Conservation (phyloP, 1,139 yeast species). For the Pichia sp. region DNA sequence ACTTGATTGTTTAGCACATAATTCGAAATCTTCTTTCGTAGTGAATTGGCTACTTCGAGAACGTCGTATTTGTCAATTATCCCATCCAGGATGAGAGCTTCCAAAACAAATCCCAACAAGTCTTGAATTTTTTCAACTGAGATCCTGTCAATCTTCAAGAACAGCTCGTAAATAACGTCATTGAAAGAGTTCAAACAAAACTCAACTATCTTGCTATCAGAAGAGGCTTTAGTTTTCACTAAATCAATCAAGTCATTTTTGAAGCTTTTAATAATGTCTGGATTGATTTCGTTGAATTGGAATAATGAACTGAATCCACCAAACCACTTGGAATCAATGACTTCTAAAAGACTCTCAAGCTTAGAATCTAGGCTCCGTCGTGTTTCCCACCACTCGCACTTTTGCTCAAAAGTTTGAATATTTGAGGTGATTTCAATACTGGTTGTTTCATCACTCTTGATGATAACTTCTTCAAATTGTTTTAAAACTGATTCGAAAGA, state of each 20-base stretch:
- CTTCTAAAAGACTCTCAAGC: slow-evolving; percentile 44
- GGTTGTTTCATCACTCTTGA: slow-evolving; percentile 55
- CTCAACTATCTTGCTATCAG: not conserved
- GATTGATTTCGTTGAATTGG: not conserved
- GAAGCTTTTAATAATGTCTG: not conserved
- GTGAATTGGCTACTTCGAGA: not conserved
- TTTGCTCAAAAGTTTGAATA: slow-evolving; percentile 50
- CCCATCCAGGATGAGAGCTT: slow-evolving; percentile 29
- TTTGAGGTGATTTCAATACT: slow-evolving; percentile 40
- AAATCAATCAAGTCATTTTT: not conserved
- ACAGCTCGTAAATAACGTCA: slow-evolving; percentile 32
- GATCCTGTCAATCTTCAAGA: slow-evolving; percentile 38
- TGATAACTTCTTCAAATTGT: slow-evolving; percentile 44
- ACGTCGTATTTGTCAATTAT: not conserved
- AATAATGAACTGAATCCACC: slow-evolving; percentile 75
- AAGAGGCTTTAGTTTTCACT: too few species aligned
- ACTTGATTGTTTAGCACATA: not conserved
- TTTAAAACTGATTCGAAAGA: slow-evolving; percentile 39
- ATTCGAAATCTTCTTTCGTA: not conserved
- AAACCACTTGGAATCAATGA: slow-evolving; percentile 62
- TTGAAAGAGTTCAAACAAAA: slow-evolving; percentile 17
- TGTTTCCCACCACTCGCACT: slow-evolving; percentile 71
- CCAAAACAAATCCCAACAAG: slow-evolving; percentile 53
- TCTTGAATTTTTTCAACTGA: slow-evolving; percentile 46
- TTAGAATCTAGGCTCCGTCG: slow-evolving; percentile 56